Base-by-base conservation (phyloP, 805 yeast genomes). In the Teunomyces panamensis region DNA sequence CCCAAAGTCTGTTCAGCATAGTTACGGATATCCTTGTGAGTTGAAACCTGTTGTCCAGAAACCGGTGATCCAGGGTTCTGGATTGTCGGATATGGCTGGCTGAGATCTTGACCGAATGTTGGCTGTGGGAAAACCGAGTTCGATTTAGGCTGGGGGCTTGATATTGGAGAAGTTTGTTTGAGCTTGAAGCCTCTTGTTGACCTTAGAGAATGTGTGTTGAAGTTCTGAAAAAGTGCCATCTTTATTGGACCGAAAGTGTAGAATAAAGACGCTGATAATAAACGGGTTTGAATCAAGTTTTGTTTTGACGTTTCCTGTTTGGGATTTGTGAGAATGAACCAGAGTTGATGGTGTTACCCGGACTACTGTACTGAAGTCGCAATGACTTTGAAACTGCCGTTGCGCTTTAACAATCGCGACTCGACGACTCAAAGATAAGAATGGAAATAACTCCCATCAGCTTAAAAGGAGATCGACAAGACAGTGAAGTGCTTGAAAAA, bases 1-100 rank as follows among this genome's bases (percentile, higher is more conserved):
- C 99, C 99, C 44, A 94, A 74, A 0, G 99, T 92, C 39, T 95
- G 90, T 63, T 92, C 98, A 0, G 97, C 99, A 59, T 90, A 89
- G 59, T 77, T 83, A 50, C 96, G 80, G 48, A 94, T 80, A 59
- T 87, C 94, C 57, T 76, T 81, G 60, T 87, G 96, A 5, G 74
- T 63, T 1, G 75, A 66, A n/a, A 71, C 75, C 20, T 65, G 60
- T 45, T 70, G 74, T 11, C 60, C 60, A 9, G 45, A 42, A 36
- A 47, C 50, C 39, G 49, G 34, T 7, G 46, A 45, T 14, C 43
- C 34, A 13, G 34, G 34, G 34, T 41, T 41, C 30, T 61, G 63
- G 29, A 66, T 63, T 13, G 73, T 65, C 43, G 65, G 72, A 45
- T 62, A 66, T n/a, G 65, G 67, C 28, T 56, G 54, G 7, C 30